Evolutionary conservation across 148 eudicot species (phyloP).

Genomic region (Fagopyrum tataricum): DNA sequence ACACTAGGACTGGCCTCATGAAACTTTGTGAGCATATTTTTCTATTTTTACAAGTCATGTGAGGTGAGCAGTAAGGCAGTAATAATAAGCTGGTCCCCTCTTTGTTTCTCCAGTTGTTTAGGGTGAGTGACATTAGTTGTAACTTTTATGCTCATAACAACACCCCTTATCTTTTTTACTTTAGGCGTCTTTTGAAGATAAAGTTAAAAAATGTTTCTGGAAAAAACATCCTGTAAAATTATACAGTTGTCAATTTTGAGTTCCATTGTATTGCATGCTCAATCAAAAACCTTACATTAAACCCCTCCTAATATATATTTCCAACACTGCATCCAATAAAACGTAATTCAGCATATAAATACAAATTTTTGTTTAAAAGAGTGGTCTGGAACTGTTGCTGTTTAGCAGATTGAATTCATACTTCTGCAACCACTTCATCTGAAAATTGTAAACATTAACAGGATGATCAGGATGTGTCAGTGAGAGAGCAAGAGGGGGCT

Average conservation of each 20-base stretch:
- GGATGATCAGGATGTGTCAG: constrained; percentile 64
- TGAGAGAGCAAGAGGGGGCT: constrained; percentile 59
- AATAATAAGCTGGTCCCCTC: not conserved
- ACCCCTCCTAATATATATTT: no score
- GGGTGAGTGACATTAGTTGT: not conserved
- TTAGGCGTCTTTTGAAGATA: not conserved
- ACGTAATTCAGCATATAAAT: not conserved
- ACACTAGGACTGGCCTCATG: not conserved
- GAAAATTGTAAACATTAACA: constrained; percentile 19
- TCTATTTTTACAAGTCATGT: not conserved
- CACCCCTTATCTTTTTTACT: not conserved
- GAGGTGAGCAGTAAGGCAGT: not conserved
- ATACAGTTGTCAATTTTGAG: not conserved
- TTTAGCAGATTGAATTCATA: not conserved
- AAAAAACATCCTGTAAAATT: not conserved
- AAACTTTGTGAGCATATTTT: not conserved
- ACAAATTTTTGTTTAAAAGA: not conserved
- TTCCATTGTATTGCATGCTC: not conserved
- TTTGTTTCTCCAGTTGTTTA: not conserved
- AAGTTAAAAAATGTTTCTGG: not conserved
- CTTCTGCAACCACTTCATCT: not conserved
- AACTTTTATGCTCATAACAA: not conserved
- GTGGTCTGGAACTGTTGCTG: not conserved
- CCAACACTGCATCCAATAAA: no score
- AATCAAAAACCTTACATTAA: not conserved